Evolutionary conservation across 441 rosid genomes (phyloP), one percentile per base, ranked within the genome.

Genomic region (Flueggea neowawraea): DNA sequence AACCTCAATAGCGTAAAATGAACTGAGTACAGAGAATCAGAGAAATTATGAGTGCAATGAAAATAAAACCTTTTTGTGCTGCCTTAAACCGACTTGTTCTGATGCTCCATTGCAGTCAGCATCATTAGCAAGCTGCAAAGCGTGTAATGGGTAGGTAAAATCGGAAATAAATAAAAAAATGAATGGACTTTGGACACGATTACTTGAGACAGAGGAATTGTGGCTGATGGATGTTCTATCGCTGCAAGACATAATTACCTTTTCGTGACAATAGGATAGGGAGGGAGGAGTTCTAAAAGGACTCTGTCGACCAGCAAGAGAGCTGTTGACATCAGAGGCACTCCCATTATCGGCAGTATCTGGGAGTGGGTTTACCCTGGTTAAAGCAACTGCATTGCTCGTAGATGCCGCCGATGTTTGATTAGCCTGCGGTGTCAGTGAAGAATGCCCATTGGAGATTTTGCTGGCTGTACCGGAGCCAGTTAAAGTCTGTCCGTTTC

Each of bases 241-340:
- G 16, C 47, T 55, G 67, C 8, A 54, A 71, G 59, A 62, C 22
- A 52, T 22, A 71, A 66, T 61, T 69, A 90, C 99, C 93, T 75
- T 84, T 71, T 75, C 81, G 48, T 78, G 78, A 62, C 73, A 66
- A 73, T 78, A 86, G 50, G 90, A 83, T 22, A 89, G 78, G 48
- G 98, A 95, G 9, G 98, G 97, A 12, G 97, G 99, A 68, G 99
- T 95, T 64, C 81, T 78, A 73, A 95, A 92, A 52, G 99, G 99
- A 85, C 96, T 88, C 61, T 74, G 93, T 59, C 69, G 79, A 66
- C 70, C 74, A 67, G 81, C 66, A 61, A 55, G 58, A 12, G 73
- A 65, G 52, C 54, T 22, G 55, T 63, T 75, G 31, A 33, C 65
- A 31, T 64, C 77, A 16, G 58, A 60, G 60, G 32, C 47, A 53